Evolutionary conservation across 2,329 filamentous ascomycete species (phyloP).

Genomic region (Diaporthe aspalathi): DNA sequence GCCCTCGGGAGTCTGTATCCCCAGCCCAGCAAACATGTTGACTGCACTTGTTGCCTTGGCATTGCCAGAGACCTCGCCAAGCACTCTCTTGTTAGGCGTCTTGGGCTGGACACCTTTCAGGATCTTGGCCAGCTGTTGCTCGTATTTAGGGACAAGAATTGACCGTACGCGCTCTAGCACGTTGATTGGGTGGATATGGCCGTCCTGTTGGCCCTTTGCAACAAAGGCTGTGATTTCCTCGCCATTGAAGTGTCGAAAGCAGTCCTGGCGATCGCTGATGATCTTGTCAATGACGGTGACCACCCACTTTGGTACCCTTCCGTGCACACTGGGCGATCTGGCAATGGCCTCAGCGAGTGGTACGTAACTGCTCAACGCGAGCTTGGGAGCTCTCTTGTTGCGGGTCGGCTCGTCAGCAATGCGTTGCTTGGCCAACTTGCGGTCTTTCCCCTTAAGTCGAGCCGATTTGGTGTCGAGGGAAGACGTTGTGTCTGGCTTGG

Average conservation of each 20-base stretch:
- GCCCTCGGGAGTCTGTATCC: constrained; percentile 2
- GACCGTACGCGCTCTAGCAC: constrained; percentile 5
- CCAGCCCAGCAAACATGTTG: constrained; percentile 19
- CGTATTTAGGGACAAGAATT: background rate
- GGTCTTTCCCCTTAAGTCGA: constrained; percentile 23
- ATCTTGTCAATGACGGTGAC: constrained; percentile 16
- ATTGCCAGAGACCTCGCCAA: constrained; percentile 19
- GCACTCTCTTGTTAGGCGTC: background rate
- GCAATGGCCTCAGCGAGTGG: constrained; percentile 22
- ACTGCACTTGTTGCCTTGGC: background rate
- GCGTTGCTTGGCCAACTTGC: constrained; percentile 26
- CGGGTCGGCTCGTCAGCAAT: background rate
- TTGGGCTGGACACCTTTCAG: background rate
- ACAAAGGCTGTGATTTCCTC: constrained; percentile 4
- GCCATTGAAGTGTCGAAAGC: constrained; percentile 15
- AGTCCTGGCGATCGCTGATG: constrained; percentile 18
- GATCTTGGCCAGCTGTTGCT: background rate
- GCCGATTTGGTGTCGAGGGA: background rate
- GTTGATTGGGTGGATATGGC: constrained; percentile 21
- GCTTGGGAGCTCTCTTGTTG: constrained; percentile 17
- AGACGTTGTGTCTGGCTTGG: background rate
- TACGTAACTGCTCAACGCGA: constrained; percentile 8
- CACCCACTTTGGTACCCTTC: constrained; percentile 9
- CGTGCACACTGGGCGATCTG: constrained; percentile 17
- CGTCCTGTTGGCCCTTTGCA: constrained; percentile 9